Conservation (phyloP, 1,284 basidiomycete species). For the Pseudozyma sp. region DNA sequence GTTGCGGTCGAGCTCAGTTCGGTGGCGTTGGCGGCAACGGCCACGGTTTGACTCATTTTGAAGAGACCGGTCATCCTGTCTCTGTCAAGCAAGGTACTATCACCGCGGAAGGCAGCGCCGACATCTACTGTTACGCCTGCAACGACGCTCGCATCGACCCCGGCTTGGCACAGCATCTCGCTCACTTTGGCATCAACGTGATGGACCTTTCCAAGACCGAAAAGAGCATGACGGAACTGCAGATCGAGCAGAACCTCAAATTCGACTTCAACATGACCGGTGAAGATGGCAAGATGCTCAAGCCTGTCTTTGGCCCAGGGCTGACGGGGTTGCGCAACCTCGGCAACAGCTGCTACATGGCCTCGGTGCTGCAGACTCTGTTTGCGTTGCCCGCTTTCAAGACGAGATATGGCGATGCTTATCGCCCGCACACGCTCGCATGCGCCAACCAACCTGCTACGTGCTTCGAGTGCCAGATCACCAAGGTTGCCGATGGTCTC, state of each 20-base stretch:
- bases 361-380: conserved; percentile 87
- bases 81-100: conserved; percentile 97
- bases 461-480: conserved; percentile 94
- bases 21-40: conserved; percentile 89
- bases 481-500: conserved; percentile 91
- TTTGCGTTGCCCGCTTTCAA: conserved; percentile 86
- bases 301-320: conserved; percentile 88
- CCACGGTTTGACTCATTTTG: conserved; percentile 86
- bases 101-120: conserved; percentile 91
- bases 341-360: conserved; percentile 98
- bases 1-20: conserved; percentile 88
- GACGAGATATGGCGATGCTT: conserved; percentile 76
- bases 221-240: conserved; percentile 95
- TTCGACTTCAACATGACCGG: conserved; percentile 94
- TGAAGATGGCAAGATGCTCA: conserved; percentile 87
- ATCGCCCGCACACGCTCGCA: conserved; percentile 74
- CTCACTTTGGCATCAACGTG: conserved; percentile 88
- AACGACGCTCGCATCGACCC: conserved; percentile 88
- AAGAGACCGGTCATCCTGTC: conserved; percentile 81
- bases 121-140: conserved; percentile 94
- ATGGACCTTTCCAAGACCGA: conserved; percentile 88
- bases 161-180: conserved; percentile 80
- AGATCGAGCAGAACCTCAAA: conserved; percentile 95
- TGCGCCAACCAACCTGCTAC: conserved; percentile 81
- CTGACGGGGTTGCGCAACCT: conserved; percentile 91